Base-by-base conservation (phyloP, 116 monocot genomes). In the Zostera marina region DNA sequence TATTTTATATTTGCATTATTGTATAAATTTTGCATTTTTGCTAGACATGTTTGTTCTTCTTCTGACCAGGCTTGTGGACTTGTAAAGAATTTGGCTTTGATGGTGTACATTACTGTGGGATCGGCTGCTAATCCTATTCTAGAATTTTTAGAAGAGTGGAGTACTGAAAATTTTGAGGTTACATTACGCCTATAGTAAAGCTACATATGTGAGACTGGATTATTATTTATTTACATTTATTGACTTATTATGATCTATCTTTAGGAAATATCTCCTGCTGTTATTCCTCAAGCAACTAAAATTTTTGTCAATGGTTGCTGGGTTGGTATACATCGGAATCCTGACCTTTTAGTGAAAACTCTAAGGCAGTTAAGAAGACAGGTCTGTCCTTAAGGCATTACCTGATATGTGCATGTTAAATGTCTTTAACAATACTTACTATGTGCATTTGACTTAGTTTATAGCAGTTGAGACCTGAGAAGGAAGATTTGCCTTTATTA, bases 121-220 rank as follows among this genome's bases (percentile, higher is more conserved):
- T 99, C 91, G 38, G 98, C 98, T 70, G 98, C 91, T 54, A 68
- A 99, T 74, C 98, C 98, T 56, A 90, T 99, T 54, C 68, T 99
- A 60, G 98, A 99, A 65, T 99, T 99, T 76, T 74, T 99, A 22
- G 98, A 99, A 69, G 91, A 99, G 64, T 99, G 90, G 90, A 81
- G 98, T 53, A 91, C 98, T 61, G 91, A 99, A 76, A 99, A 86
- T 62, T 99, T 99, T 74, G 98, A 99, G 98, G 98, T 90, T 49
- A 23, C 25, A 32, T 32, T 32, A 32, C 32, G 5, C 38, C 4
- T 22, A 47, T 56, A 47, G 22, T 3, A 21, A 20, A 9, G 19
- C 22, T 15, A n/a, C 24, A 26, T 32, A 0, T 11, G 47, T 24
- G 22, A 11, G 16, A 42, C 24, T 42, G 10, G 42, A 20, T 62